Percentiles rank a stretch among this genome's conserved stretches.
These are phyloP conservation scores for Globisporangium radiosum DNA, from an alignment of 352 stramenopile genomes.

Conservation along the genomic window DNA sequence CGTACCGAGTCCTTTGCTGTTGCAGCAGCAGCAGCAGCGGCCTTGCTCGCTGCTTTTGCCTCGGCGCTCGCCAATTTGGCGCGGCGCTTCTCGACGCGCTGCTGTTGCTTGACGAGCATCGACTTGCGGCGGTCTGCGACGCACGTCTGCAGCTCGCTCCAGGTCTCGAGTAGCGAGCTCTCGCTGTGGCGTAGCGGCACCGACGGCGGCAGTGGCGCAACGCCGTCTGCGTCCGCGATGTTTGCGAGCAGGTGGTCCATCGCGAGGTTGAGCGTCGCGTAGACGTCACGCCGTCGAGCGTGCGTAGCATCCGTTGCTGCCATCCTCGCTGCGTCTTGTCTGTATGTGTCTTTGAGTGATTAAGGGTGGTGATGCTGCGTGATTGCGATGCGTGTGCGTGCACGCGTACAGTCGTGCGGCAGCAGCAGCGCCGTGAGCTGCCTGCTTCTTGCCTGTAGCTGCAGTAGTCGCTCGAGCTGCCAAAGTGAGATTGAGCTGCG, in stretches of 20 bases:
- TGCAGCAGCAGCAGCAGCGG: conserved; percentile 9
- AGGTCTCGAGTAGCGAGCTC: conserved; percentile 12
- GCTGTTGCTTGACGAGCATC: conserved; percentile 25
- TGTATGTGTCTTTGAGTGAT: no score
- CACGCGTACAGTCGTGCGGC: no score
- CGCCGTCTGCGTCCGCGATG: conserved; percentile 13
- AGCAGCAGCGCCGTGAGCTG: no score
- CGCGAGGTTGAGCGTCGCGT: conserved; percentile 31
- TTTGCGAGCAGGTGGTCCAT: conserved; percentile 47
- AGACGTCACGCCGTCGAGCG: conserved; percentile 19
- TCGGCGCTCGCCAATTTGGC: conserved; percentile 3
- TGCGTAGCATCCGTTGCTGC: not conserved
- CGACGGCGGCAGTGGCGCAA: conserved; percentile 14
- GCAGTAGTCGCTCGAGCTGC: no score
- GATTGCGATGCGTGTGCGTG: no score
- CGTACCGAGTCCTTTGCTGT: not conserved
- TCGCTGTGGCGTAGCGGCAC: conserved; percentile 7
- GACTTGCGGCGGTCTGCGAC: conserved; percentile 13
- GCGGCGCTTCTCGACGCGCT: conserved; percentile 16
- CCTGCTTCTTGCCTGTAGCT: no score
- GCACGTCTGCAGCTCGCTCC: conserved; percentile 14
- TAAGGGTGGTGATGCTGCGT: no score
- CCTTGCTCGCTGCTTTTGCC: conserved; percentile 2
- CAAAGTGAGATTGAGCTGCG: no score
- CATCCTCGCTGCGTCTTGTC: no score